Evolutionary conservation across 2,329 filamentous ascomycete species (phyloP), one percentile per base, ranked within the genome.

Genomic region (Aureobasidium sp.): DNA sequence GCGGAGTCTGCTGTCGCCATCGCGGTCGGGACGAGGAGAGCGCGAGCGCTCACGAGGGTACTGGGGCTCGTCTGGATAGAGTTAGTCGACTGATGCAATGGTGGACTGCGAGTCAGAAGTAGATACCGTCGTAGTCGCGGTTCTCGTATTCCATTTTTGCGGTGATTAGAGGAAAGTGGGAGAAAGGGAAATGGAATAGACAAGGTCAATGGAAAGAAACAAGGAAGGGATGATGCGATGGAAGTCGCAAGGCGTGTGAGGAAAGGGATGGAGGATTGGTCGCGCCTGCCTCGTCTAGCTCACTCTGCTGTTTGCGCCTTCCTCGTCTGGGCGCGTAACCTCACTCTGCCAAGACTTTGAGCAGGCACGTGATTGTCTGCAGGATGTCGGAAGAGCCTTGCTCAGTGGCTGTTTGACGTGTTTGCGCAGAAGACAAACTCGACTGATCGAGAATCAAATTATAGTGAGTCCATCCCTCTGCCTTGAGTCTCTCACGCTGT

Each of bases 11-110:
- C 81, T 79, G 69, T 83, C 82, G 68, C 82, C 83, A 58, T 76
- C 71, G 69, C 77, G 77, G 67, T 80, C 78, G 63, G 72, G 74
- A 71, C 83, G 83, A 69, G 85, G 86, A 67, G 85, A 88, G 68
- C 84, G 83, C 73, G 84, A 86, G 72, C 85, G 82, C 67, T 87
- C 84, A 71, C 86, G 85, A 66, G 84, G 81, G 73, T 86, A 87
- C 69, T 75, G 75, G 70, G 84, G 83, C 73, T 87, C 85, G 69
- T 87, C 81, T 75, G 65, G 53, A 53, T 44, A 39, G 52, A 15
- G 31, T 58, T 22, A 58, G 42, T 37, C 47, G 39, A 52, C 52
- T 53, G 59, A 49, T 61, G 37, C 39, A 34, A 42, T 60, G 39
- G 17, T 22, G 62, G 47, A 25, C 17, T 47, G 41, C 47, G 51